Evolutionary conservation across 805 yeast genomes (phyloP).

Genomic region (Candida nonsorbophila): DNA sequence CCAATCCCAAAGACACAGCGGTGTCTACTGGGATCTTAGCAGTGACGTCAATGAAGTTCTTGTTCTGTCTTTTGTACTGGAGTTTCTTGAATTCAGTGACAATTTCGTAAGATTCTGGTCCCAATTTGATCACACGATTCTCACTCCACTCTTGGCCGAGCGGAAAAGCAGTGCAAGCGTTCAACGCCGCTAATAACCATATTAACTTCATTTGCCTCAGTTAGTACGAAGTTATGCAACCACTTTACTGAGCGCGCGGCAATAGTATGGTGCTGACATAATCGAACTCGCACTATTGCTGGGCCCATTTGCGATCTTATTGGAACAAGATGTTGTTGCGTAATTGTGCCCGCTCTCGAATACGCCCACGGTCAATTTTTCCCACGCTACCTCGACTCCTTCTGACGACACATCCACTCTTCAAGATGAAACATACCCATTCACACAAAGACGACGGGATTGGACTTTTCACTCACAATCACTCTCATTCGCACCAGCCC

Average conservation of each 20-base stretch:
- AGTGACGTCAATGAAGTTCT: constrained; percentile 63
- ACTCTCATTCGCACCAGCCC: constrained; percentile 43
- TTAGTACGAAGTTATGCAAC: too few relatives aligned
- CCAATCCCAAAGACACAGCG: background rate
- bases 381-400: constrained; percentile 1
- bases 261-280: too few relatives aligned
- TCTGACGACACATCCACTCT: constrained; percentile 4
- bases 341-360: constrained; percentile 3
- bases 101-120: constrained; percentile 23
- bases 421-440: too few relatives aligned
- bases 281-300: too few relatives aligned
- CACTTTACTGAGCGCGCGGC: too few relatives aligned
- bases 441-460: too few relatives aligned
- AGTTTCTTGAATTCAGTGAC: constrained; percentile 35
- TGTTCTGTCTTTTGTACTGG: constrained; percentile 34
- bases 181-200: constrained; percentile 1
- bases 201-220: too few relatives aligned
- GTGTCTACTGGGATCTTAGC: constrained; percentile 21
- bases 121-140: constrained; percentile 27
- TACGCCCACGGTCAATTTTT: constrained; percentile 2
- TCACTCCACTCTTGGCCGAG: constrained; percentile 2
- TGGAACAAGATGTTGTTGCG: background rate
- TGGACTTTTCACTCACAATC: constrained; percentile 23
- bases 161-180: background rate
- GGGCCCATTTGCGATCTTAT: background rate